Base-by-base conservation (phyloP, 352 stramenopile genomes). In the Globisporangium irregulare region DNA sequence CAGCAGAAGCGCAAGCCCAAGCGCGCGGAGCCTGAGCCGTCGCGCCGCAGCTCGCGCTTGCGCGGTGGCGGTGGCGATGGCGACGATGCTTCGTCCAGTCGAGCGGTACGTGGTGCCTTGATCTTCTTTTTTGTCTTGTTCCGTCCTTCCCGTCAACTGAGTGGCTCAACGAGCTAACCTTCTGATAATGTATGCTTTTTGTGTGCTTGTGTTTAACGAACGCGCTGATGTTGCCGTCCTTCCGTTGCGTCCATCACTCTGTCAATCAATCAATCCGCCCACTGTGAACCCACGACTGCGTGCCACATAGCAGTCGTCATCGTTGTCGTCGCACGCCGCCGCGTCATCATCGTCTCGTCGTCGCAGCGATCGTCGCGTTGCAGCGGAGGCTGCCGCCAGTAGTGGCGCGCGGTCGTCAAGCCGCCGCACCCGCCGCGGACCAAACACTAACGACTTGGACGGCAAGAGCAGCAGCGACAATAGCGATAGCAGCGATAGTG, bases 291-390 rank as follows among this genome's bases (percentile, higher is more conserved):
- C 38, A 46, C 38, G 38, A 46, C 38, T 46, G 14, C 38, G 38
- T 46, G 38, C 38, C 38, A 46, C 38, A 46, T 46, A 46, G 14
- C 38, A 46, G 38, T 20, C 38, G 38, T 0, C 22, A 24, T 18
- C 32, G 25, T 29, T 3, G 32, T 38, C 38, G 38, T 46, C 38
- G 38, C 38, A 20, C 22, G 34, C 34, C 20, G 57, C 34, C 22
- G 57, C 62, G 36, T 61, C 50, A 50, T 59, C 57, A 36, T 14
- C 48, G 46, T 10, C 24, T 55, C 65, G 57, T 60, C 57, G 57
- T 61, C 58, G 38, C 18, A 53, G 58, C 50, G 50, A 51, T 71
- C 59, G 66, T 71, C 66, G 59, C 50, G 66, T 71, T 64, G 66
- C 66, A 29, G 53, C 46, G 3, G n/a, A 29, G 10, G 36, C 36